Conservation (phyloP, 345 rosid species). For the Sonneratia caseolaris region DNA sequence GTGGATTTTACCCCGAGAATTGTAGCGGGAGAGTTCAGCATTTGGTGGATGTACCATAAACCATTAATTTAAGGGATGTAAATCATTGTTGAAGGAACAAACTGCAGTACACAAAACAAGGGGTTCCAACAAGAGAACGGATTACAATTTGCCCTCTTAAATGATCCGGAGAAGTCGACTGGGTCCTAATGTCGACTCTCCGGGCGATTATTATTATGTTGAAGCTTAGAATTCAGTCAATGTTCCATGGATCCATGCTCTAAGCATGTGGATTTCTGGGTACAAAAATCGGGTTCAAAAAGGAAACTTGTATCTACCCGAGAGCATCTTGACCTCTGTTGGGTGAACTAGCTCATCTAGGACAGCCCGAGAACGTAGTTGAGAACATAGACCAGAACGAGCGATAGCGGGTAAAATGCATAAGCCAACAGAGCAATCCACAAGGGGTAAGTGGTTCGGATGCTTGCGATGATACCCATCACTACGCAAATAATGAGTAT, state of each 20-base stretch:
- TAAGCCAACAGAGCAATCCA: conserved; percentile 36
- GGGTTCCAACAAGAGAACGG: background rate
- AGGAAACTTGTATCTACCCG: background rate
- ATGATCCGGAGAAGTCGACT: background rate
- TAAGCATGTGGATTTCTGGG: too few species aligned
- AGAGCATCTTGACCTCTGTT: background rate
- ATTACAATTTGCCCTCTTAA: background rate
- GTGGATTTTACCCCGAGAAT: too few species aligned
- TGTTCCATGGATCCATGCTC: too few species aligned
- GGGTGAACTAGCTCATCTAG: conserved; percentile 4
- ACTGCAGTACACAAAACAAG: background rate
- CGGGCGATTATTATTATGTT: background rate
- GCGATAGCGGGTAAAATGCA: conserved; percentile 37
- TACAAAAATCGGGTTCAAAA: background rate
- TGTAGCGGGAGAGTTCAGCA: too few species aligned
- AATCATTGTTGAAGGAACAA: too few species aligned
- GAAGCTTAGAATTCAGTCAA: too few species aligned
- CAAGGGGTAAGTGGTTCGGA: conserved; percentile 39
- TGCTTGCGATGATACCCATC: conserved; percentile 33
- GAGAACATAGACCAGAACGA: conserved; percentile 36
- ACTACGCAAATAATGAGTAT: conserved; percentile 33
- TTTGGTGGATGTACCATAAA: too few species aligned
- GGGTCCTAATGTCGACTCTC: background rate
- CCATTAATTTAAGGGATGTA: too few species aligned
- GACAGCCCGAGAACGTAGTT: conserved; percentile 42